Evolutionary conservation across 2,329 filamentous ascomycete species (phyloP).

Genomic region (Byssochlamys sp.): DNA sequence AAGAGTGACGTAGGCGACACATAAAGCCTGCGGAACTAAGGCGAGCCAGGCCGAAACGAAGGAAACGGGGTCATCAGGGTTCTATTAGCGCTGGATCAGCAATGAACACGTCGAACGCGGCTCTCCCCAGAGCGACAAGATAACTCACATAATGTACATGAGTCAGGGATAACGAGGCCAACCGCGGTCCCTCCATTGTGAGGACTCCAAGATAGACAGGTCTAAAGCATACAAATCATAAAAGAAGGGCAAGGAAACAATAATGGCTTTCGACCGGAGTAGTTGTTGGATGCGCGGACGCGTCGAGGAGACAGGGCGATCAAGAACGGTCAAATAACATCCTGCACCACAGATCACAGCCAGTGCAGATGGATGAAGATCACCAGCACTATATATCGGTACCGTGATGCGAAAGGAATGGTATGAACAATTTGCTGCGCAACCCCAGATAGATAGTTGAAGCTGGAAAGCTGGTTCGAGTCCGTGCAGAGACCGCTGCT

Average conservation of each 20-base stretch:
- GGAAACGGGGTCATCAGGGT: conserved; percentile 74
- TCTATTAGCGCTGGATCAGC: conserved; percentile 42
- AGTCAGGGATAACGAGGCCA: conserved; percentile 85
- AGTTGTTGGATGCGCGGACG: not conserved
- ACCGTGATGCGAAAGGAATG: not conserved
- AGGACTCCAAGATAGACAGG: not conserved
- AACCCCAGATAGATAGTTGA: not conserved
- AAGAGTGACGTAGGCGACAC: conserved; percentile 79
- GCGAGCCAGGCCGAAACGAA: conserved; percentile 88
- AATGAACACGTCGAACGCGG: not conserved
- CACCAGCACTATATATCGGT: not conserved
- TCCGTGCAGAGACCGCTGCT: not conserved
- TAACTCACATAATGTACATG: conserved; percentile 83
- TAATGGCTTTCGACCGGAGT: not conserved
- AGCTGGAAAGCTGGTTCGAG: not conserved
- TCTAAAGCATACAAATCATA: not conserved
- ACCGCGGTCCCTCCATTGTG: conserved; percentile 35
- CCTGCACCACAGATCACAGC: not conserved
- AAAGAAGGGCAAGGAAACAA: not conserved
- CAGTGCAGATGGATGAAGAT: not conserved
- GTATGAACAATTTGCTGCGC: not conserved
- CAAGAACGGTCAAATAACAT: not conserved
- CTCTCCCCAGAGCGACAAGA: not conserved
- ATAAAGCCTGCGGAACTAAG: conserved; percentile 82
- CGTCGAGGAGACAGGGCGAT: not conserved